Evolutionary conservation across 768 basidiomycete genomes (phyloP), one percentile per base, ranked within the genome.

Genomic region (Amanita exitialis): DNA sequence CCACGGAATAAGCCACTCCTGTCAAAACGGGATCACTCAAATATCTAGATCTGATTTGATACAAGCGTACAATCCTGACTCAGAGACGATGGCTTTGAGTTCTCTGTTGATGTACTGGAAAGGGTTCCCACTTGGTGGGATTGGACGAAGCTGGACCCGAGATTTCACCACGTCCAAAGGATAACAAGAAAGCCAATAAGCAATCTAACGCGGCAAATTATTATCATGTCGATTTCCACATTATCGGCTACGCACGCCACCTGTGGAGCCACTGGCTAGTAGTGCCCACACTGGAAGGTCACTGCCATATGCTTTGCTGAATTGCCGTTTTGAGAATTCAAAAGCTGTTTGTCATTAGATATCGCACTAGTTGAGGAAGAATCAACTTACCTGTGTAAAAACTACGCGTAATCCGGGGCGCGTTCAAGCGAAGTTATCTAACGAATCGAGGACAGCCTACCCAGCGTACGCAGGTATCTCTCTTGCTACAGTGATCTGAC

Each of bases 381-480:
- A 16, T 9, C 36, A 6, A 44, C 60, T 46, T 54, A 81, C 82
- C 79, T 42, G 82, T 70, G 62, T 87, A 87, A 57, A 87, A 89
- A 44, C 86, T 89, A 55, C 20, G 12, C 2, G 47, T 32, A 20
- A 41, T 39, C 49, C 20, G 21, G 21, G 20, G 44, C 9, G 3
- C 4, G 16, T 44, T n/a, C 15, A 44, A 16, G 25, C 20, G n/a
- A 9, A 4, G 10, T 23, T n/a, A 49, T 25, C 8, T 37, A 41
- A 27, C 8, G 34, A 36, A 36, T 13, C n/a, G 43, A 3, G 25
- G 43, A 28, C 46, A 27, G 16, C 79, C 53, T 57, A 87, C 82
- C 88, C 92, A 28, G 94, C 93, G 62, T 97, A 97, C 7, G 93
- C 95, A 2, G 96, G 96, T 32, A 98, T 92, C 66, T 99, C 96